Evolutionary conservation across 164 flowering plant species (phyloP), one percentile per base, ranked within the genome.

Genomic region (Berberis vulgaris): DNA sequence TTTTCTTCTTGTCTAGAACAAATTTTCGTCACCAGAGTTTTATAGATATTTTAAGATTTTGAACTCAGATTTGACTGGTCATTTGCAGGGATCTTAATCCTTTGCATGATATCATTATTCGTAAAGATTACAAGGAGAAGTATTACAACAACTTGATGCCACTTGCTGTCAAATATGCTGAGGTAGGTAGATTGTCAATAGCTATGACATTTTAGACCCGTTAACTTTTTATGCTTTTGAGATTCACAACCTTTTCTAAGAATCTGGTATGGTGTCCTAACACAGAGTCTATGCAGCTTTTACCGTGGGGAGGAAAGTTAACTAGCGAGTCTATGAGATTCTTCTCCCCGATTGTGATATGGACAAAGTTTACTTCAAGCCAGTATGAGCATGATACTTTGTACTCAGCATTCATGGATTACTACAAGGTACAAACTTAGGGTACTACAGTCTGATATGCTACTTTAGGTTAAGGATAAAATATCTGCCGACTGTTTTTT

Each of bases 221-320:
- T 47, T 41, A 46, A 8, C 26, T 26, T 26, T 26, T 26, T 26
- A 26, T 26, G 26, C 26, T 26, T 26, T 26, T 26, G 26, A 26
- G 54, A 10, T 52, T 8, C 54, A 8, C 11, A 8, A 8, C 12
- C n/a, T 4, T 52, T 52, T 52, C 54, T 50, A 50, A 50, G 54
- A 52, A 52, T 52, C 13, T 52, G 0, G 54, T 4, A 7, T 26
- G 11, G 54, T 52, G 54, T 4, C 74, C 72, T 77, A 76, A 81
- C 75, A 75, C 77, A 73, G 76, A 79, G 69, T 78, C 78, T 71
- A 47, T 88, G 91, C 95, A 94, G 99, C 83, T 84, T 76, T 85
- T 94, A 66, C 99, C 99, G 5, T 94, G 99, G 99, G 99, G 99
- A 73, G 96, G 94, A 74, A 87, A 84, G 80, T 69, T 94, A 58